phyloP scores from a whole-genome alignment of 2,329 filamentous ascomycete genomes.

The Elsinoe necatrix region DNA sequence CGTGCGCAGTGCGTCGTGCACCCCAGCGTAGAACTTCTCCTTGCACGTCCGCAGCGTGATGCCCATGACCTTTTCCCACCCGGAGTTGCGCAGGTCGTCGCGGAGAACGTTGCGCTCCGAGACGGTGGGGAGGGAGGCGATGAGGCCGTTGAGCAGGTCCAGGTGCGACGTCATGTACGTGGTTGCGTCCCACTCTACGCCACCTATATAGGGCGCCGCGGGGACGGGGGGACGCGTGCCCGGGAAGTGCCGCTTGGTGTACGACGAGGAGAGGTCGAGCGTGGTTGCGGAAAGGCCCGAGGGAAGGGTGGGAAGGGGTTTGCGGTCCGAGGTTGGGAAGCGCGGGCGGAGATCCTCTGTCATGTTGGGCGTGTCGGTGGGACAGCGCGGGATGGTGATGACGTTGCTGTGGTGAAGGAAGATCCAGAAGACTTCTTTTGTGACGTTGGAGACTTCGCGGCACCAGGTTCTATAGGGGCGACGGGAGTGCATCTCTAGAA shows the following conservation, averaged over 20 bases:
- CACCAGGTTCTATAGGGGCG: slow-evolving; percentile 90
- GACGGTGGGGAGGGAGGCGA: slow-evolving; percentile 66
- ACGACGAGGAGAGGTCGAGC: slow-evolving; percentile 22
- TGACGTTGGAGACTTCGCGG: slow-evolving; percentile 84
- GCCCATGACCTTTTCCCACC: slow-evolving; percentile 86
- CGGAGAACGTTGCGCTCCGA: slow-evolving; percentile 69
- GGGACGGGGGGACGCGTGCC: slow-evolving; percentile 80
- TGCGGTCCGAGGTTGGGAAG: slow-evolving; percentile 24
- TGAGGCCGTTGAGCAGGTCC: slow-evolving; percentile 82
- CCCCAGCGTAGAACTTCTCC: slow-evolving; percentile 90
- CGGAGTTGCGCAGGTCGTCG: slow-evolving; percentile 68
- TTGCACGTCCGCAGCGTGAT: slow-evolving; percentile 82
- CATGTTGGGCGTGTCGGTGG: slow-evolving; percentile 23
- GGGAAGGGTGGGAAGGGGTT: slow-evolving; percentile 16
- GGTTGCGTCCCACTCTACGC: slow-evolving; percentile 97
- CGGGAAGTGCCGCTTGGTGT: slow-evolving; percentile 66
- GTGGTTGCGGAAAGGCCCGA: neutral
- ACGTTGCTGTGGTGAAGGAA: slow-evolving; percentile 93
- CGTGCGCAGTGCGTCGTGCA: slow-evolving; percentile 79
- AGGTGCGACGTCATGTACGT: slow-evolving; percentile 91
- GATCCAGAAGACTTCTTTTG: slow-evolving; percentile 99
- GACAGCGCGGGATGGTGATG: slow-evolving; percentile 51
- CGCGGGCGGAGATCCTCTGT: slow-evolving; percentile 19
- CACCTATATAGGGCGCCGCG: slow-evolving; percentile 89
- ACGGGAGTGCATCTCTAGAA: slow-evolving; percentile 77